Percentiles rank a stretch among this genome's conserved stretches.
Evolutionary conservation across 768 basidiomycete genomes (phyloP).

Genomic region (Tephrocybe sp.): DNA sequence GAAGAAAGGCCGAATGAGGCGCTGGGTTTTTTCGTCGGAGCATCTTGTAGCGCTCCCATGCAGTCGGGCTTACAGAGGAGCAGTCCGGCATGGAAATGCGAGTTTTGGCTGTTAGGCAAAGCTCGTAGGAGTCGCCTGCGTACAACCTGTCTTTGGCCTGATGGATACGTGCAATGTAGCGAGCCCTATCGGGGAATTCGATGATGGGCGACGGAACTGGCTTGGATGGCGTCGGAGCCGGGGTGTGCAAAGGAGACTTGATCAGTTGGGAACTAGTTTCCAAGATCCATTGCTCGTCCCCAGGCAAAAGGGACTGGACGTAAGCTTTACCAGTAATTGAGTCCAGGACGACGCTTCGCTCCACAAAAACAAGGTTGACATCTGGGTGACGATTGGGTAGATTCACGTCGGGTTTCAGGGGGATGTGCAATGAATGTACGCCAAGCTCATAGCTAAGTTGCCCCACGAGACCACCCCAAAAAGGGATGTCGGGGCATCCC

Average conservation of each 20-base stretch:
- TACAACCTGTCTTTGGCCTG: conserved; percentile 72
- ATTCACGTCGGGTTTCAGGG: conserved; percentile 24
- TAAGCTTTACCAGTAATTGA: conserved; percentile 45
- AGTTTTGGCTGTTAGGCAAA: conserved; percentile 83
- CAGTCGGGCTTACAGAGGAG: conserved; percentile 35
- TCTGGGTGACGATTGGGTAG: conserved; percentile 54
- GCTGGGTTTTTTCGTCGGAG: conserved; percentile 83
- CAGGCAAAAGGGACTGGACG: conserved; percentile 63
- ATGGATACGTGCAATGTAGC: conserved; percentile 70
- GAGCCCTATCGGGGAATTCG: conserved; percentile 52
- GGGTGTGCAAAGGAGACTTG: conserved; percentile 12
- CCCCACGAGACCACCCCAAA: conserved; percentile 85
- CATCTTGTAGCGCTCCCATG: conserved; percentile 74
- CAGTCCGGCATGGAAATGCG: conserved; percentile 48
- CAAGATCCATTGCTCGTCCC: conserved; percentile 63
- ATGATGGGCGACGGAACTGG: conserved; percentile 26
- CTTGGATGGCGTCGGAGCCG: conserved; percentile 6
- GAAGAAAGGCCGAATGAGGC: conserved; percentile 82
- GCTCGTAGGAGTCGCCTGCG: conserved; percentile 89
- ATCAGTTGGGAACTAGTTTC: conserved; percentile 36
- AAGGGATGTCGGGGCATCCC: conserved; percentile 54
- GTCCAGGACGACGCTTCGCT: conserved; percentile 76
- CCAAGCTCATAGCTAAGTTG: conserved; percentile 82
- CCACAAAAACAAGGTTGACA: conserved; percentile 74
- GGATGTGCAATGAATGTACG: conserved; percentile 50